A percentile compares a stretch with the other conserved stretches of the same genome.
These are phyloP conservation scores for Onygenales sp. DNA, from an alignment of 2,329 filamentous ascomycete genomes.

Conservation along the genomic window DNA sequence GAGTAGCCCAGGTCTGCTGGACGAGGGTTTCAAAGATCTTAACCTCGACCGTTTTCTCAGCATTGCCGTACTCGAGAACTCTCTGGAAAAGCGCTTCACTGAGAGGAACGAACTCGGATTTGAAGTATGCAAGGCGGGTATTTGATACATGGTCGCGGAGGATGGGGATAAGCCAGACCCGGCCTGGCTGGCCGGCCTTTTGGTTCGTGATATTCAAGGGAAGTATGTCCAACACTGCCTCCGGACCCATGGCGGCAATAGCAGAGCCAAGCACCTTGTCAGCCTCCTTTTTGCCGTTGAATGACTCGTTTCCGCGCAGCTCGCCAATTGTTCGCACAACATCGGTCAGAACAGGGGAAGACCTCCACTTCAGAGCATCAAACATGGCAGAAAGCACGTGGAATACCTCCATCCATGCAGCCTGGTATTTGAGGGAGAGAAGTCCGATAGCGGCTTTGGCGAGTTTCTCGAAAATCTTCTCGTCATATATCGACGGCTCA, in stretches of 20 bases:
- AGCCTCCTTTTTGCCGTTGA: constrained; percentile 88
- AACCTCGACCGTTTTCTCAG: constrained; percentile 86
- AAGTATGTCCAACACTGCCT: constrained; percentile 69
- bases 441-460: constrained; percentile 61
- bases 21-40: constrained; percentile 98
- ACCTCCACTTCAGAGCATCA: constrained; percentile 74
- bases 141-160: constrained; percentile 85
- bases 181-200: constrained; percentile 65
- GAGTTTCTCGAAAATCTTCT: constrained; percentile 77
- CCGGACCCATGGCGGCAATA: constrained; percentile 80
- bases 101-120: constrained; percentile 72
- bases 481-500: constrained; percentile 84
- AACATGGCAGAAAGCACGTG: constrained; percentile 80
- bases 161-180: constrained; percentile 90
- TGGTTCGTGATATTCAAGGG: constrained; percentile 79
- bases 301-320: constrained; percentile 76
- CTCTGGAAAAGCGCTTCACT: constrained; percentile 85
- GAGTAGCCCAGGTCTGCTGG: constrained; percentile 85
- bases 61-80: constrained; percentile 70
- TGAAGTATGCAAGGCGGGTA: constrained; percentile 78
- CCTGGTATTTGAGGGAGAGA: constrained; percentile 82
- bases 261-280: constrained; percentile 84
- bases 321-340: constrained; percentile 76
- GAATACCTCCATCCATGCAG: constrained; percentile 91
- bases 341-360: constrained; percentile 65